Base-by-base conservation (phyloP, 495 filamentous ascomycete genomes). In the Penicillium cinerascens region DNA sequence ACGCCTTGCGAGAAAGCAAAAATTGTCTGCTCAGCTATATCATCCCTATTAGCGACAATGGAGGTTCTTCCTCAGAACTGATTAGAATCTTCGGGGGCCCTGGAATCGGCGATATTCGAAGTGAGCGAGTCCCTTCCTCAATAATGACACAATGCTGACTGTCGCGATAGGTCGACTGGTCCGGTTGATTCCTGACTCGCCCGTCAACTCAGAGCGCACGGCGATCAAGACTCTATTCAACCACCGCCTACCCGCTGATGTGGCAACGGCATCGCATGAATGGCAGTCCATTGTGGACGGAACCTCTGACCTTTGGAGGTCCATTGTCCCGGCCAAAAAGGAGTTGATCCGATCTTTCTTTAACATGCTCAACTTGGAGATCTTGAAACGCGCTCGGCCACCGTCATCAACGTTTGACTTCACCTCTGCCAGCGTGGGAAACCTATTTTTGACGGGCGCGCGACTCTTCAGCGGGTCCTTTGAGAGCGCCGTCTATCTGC, bases 1-100 rank as follows among this genome's bases (percentile, higher is more conserved):
- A 83, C 56, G 75, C 77, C 21, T 77, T 97, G 6, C 77, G 84
- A n/a, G 76, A 85, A 54, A 85, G 82, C 66, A 87, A 86, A 46
- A 69, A 80, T 33, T 87, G 87, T 52, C 75, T 76, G 20, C 77
- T 95, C 40, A 89, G 79, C 65, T 92, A 95, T 60, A 80, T 96
- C 50, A 95, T 97, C 47, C 92, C 92, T 15, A 95, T 97, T 61
- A 90, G 86, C 57, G 92, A 97, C 68, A 97, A 97, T 73, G 92
- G 92, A 23, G 92, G 92, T 16, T 91, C 86, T 27, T 91, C 91
- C 1, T 92, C 88, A 6, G 92, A 97, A 72, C 68, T 97, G 59
- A 92, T 96, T 54, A 80, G 92, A 15, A 89, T 97, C 15, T 89
- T 97, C 69, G 92, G 92, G 1, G 92, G 92, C 0, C 92, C 92